phyloP scores from a whole-genome alignment of 768 basidiomycete species.

The Tricholoma hemisulphureum region DNA sequence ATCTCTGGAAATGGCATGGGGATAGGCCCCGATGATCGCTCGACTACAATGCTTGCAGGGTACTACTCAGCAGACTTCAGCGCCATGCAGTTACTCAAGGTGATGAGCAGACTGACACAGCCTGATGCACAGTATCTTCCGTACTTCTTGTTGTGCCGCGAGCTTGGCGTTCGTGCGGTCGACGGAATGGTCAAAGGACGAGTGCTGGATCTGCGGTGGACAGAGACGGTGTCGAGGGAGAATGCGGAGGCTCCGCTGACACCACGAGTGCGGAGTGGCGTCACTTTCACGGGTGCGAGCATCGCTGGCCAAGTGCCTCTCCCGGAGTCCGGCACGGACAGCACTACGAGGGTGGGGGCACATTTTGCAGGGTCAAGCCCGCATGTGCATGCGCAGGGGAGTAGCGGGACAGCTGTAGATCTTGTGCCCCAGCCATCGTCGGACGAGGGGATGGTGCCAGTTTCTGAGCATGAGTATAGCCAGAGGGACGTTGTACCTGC shows the following conservation, averaged over 20 bases:
- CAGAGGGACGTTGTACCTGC: conserved; percentile 2
- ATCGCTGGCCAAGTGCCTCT: not conserved
- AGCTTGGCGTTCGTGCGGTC: conserved; percentile 79
- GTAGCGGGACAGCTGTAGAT: conserved; percentile 43
- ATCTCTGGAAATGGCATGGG: conserved; percentile 14
- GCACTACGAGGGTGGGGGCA: conserved; percentile 2
- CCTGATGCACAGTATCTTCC: conserved; percentile 62
- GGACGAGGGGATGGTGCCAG: conserved; percentile 31
- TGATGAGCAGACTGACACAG: conserved; percentile 76
- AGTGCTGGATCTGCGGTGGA: conserved; percentile 76
- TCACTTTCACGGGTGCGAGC: conserved; percentile 3
- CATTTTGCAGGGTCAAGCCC: conserved; percentile 7
- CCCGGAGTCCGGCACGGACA: not conserved
- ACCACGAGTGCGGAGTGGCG: conserved; percentile 20
- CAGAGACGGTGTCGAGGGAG: conserved; percentile 64
- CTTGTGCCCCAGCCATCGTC: conserved; percentile 24
- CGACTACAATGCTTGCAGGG: conserved; percentile 38
- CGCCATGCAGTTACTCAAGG: conserved; percentile 76
- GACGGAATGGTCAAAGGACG: conserved; percentile 83
- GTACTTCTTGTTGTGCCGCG: conserved; percentile 80
- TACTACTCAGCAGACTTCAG: conserved; percentile 65
- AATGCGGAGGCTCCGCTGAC: conserved; percentile 30
- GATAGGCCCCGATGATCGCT: conserved; percentile 23
- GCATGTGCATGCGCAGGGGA: conserved; percentile 23
- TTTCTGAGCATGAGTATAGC: conserved; percentile 41